Evolutionary conservation across 176 grass and related monocot genomes (phyloP).

Genomic region (Eragrostis curvula): DNA sequence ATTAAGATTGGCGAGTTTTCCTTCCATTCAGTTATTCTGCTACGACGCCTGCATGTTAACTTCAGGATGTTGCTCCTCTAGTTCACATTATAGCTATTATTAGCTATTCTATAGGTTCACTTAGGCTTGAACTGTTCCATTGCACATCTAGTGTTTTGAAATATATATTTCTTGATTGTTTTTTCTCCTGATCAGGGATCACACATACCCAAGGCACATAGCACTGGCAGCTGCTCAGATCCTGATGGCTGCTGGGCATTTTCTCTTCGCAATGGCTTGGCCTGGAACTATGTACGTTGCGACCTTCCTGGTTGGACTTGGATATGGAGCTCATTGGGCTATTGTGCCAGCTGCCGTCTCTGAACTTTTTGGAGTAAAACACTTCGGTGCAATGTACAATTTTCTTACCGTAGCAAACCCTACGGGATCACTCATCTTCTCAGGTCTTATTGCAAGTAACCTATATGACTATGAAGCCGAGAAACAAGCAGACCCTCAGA

Average conservation of each 20-base stretch:
- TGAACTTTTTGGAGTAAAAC: slow-evolving; percentile 78
- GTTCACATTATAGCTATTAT: too few species aligned
- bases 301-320: slow-evolving; percentile 78
- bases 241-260: slow-evolving; percentile 70
- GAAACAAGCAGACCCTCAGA: slow-evolving; percentile 63
- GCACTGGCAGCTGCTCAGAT: slow-evolving; percentile 66
- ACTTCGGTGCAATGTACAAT: slow-evolving; percentile 91
- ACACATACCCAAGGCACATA: slow-evolving; percentile 75
- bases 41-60: background rate
- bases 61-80: background rate
- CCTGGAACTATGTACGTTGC: slow-evolving; percentile 85
- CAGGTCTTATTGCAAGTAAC: slow-evolving; percentile 74
- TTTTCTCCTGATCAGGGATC: slow-evolving; percentile 59
- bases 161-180: background rate
- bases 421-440: slow-evolving; percentile 70
- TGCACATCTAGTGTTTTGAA: background rate
- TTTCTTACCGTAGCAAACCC: slow-evolving; percentile 90
- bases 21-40: slow-evolving; percentile 18
- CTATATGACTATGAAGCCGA: slow-evolving; percentile 77
- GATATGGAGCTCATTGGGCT: slow-evolving; percentile 87
- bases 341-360: slow-evolving; percentile 77
- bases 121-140: slow-evolving; percentile 25
- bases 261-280: slow-evolving; percentile 93
- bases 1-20: background rate
- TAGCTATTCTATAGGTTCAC: too few species aligned